A percentile compares a stretch with the other conserved stretches of the same genome.
Conservation (phyloP, 768 basidiomycete genomes). For the Fistulinella prunicolor region DNA sequence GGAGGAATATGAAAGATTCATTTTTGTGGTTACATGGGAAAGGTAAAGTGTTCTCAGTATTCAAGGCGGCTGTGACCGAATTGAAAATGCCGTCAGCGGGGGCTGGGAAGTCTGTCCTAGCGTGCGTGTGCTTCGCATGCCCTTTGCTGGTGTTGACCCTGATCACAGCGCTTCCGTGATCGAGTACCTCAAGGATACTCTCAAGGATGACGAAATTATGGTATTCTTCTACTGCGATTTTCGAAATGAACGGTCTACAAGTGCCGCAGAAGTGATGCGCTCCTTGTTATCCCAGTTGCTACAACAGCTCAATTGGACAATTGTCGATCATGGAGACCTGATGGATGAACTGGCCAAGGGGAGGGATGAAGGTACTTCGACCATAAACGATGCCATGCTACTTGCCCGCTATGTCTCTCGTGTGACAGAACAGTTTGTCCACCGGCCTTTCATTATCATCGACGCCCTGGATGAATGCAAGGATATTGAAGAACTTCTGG, state of each 20-base stretch:
- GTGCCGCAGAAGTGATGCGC: too few species aligned
- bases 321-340: neutral
- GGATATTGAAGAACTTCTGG: constrained; percentile 2
- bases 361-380: neutral
- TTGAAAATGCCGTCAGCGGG: constrained; percentile 7
- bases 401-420: constrained; percentile 5
- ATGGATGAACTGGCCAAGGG: neutral
- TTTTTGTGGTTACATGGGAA: constrained; percentile 18
- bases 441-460: constrained; percentile 4
- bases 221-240: constrained; percentile 24
- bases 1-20: constrained; percentile 1
- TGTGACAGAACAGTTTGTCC: neutral
- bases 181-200: neutral
- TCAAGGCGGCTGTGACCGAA: too few species aligned
- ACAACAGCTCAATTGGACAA: neutral
- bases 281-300: too few species aligned
- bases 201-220: constrained; percentile 1
- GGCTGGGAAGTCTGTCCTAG: constrained; percentile 15
- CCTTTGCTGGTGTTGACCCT: neutral
- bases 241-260: too few species aligned
- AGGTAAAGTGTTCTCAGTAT: neutral
- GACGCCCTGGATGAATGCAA: constrained; percentile 20
- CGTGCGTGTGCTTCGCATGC: neutral
- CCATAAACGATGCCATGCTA: neutral
- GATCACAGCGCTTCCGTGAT: constrained; percentile 15